These are phyloP conservation scores for Raddia guianensis DNA, from an alignment of 176 grass and related monocot species.

Conservation along the genomic window DNA sequence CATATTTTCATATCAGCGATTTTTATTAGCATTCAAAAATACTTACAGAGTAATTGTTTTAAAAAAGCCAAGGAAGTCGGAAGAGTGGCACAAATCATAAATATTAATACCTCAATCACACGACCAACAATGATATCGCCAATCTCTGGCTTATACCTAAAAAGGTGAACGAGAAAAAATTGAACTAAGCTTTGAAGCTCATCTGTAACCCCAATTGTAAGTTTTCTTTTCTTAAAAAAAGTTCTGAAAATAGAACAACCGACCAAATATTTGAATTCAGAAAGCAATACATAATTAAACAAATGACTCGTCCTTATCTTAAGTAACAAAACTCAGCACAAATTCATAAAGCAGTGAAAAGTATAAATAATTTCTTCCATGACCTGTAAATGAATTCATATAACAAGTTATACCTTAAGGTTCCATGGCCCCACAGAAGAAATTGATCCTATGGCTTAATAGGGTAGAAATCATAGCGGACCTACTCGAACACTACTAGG, in stretches of 20 bases:
- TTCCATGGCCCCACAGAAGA: neutral
- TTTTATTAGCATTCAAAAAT: neutral
- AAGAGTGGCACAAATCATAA: neutral
- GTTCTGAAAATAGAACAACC: neutral
- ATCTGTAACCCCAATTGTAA: neutral
- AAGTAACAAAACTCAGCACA: neutral
- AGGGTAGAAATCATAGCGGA: no score
- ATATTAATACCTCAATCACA: slow-evolving; percentile 74
- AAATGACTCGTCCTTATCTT: neutral
- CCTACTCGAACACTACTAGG: no score
- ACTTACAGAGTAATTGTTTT: neutral
- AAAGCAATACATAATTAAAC: neutral
- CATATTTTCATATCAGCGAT: neutral
- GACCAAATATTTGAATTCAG: neutral
- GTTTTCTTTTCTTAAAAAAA: neutral
- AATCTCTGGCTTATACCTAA: slow-evolving; percentile 92
- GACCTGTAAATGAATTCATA: neutral
- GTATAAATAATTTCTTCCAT: neutral
- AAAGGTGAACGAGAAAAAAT: slow-evolving; percentile 21
- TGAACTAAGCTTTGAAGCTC: neutral
- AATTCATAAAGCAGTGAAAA: neutral
- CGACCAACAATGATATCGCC: slow-evolving; percentile 99
- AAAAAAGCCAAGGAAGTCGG: neutral
- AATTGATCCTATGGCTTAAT: no score
- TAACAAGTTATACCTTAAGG: neutral